These are phyloP conservation scores for Apiospora hydei DNA, from an alignment of 2,329 filamentous ascomycete genomes.

Conservation along the genomic window DNA sequence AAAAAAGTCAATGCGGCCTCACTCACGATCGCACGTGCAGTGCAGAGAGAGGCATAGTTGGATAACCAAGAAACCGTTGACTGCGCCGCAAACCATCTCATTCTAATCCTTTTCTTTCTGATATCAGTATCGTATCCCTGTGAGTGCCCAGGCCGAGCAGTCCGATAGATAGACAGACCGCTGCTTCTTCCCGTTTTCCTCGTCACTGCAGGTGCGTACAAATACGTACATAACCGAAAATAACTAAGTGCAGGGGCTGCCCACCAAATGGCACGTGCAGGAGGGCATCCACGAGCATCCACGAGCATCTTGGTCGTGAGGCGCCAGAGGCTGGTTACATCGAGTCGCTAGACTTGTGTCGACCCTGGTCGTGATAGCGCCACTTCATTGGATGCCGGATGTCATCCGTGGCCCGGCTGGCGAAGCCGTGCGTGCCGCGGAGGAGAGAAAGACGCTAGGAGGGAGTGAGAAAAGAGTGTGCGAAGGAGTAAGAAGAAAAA, in stretches of 20 bases:
- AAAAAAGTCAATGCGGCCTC: not conserved
- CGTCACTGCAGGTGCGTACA: not conserved
- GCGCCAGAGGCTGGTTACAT: conserved; percentile 16
- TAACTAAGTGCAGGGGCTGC: not conserved
- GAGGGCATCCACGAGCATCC: too few species aligned
- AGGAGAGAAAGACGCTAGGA: not conserved
- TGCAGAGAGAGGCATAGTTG: not conserved
- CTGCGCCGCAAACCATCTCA: too few species aligned
- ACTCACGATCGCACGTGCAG: not conserved
- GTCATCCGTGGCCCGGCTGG: conserved; percentile 1
- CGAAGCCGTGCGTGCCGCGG: not conserved
- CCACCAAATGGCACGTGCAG: conserved; percentile 9
- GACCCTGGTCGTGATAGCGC: not conserved
- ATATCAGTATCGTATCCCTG: not conserved
- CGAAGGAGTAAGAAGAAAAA: not conserved
- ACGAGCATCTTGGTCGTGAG: not conserved
- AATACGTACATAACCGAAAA: conserved; percentile 15
- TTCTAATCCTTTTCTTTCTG: not conserved
- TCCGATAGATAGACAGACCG: not conserved
- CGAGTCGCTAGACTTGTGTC: conserved; percentile 5
- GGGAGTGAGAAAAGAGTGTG: not conserved
- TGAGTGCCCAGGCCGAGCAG: not conserved
- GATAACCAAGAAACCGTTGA: too few species aligned
- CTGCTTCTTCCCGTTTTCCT: not conserved
- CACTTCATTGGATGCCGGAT: not conserved